Conservation (phyloP, 495 filamentous ascomycete species). For the Friedmanniomyces endolithicus region DNA sequence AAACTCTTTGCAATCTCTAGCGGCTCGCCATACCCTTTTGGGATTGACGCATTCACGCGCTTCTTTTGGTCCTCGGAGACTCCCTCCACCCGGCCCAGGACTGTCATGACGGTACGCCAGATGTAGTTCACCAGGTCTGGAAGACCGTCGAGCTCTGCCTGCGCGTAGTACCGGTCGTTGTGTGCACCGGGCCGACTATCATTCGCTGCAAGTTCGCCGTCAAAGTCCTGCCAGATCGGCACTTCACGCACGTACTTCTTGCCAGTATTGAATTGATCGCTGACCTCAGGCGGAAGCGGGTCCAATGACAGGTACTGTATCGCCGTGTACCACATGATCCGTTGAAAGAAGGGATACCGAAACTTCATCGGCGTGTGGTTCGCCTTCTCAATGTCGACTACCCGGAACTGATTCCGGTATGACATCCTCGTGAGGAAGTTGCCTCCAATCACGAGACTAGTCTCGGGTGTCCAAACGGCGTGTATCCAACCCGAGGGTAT, state of each 20-base stretch:
- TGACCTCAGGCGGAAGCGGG: conserved; percentile 48
- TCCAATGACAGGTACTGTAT: conserved; percentile 55
- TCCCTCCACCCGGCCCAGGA: conserved; percentile 48
- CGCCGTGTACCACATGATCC: conserved; percentile 61
- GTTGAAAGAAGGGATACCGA: conserved; percentile 62
- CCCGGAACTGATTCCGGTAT: conserved; percentile 58
- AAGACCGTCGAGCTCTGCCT: conserved; percentile 56
- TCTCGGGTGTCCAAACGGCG: conserved; percentile 66
- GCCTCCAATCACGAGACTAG: conserved; percentile 64
- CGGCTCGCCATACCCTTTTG: conserved; percentile 50
- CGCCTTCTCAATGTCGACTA: conserved; percentile 59
- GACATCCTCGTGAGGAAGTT: conserved; percentile 63
- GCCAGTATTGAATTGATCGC: conserved; percentile 44
- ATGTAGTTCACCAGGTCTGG: conserved; percentile 52
- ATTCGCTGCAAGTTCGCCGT: conserved; percentile 38
- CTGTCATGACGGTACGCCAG: conserved; percentile 56
- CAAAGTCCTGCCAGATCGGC: conserved; percentile 48
- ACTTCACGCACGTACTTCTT: conserved; percentile 42
- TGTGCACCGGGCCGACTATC: conserved; percentile 35
- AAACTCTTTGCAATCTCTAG: conserved; percentile 49
- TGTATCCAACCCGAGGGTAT: conserved; percentile 76
- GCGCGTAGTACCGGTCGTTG: conserved; percentile 54
- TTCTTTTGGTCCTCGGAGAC: conserved; percentile 44
- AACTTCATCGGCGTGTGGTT: conserved; percentile 60
- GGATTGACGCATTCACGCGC: conserved; percentile 52